Percentiles rank a stretch among this genome's conserved stretches.
Conservation (phyloP, 345 rosid genomes). For the Gossypium turneri region DNA sequence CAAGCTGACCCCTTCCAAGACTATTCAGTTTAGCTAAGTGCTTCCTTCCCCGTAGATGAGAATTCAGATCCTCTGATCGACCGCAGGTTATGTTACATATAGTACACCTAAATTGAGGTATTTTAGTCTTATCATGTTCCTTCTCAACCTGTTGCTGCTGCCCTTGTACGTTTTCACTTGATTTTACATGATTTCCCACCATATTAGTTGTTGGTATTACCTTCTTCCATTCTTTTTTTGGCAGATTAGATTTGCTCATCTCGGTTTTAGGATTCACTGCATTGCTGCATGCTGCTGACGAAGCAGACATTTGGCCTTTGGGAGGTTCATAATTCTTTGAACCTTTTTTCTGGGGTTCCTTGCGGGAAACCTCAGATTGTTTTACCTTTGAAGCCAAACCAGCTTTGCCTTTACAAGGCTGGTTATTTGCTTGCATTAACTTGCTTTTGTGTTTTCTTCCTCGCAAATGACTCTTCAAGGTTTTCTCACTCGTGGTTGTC, state of each 20-base stretch:
- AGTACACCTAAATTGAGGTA: neutral
- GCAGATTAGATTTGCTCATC: neutral
- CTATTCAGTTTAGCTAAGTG: constrained; percentile 9
- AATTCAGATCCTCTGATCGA: neutral
- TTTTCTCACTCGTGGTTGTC: constrained; percentile 10
- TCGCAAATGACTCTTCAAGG: constrained; percentile 20
- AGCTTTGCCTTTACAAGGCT: constrained; percentile 7
- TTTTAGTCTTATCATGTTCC: neutral
- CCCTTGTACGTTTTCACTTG: neutral
- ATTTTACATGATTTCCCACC: neutral
- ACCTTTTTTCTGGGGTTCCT: constrained; percentile 2
- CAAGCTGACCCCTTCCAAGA: neutral
- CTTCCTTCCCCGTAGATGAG: constrained; percentile 5
- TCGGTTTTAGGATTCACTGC: neutral
- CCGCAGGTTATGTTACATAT: constrained; percentile 11
- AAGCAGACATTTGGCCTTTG: neutral
- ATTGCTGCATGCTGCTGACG: neutral
- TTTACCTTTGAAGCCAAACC: neutral
- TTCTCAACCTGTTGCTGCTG: neutral
- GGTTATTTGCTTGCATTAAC: constrained; percentile 21
- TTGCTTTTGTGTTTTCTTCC: constrained; percentile 25
- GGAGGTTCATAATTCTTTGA: neutral
- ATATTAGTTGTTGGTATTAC: neutral
- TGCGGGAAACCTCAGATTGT: neutral
- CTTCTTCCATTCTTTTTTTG: neutral